Percentiles rank a stretch among this genome's conserved stretches.
These are phyloP conservation scores for Quercus berberidifolia DNA, from an alignment of 306 rosid genomes.

Conservation along the genomic window DNA sequence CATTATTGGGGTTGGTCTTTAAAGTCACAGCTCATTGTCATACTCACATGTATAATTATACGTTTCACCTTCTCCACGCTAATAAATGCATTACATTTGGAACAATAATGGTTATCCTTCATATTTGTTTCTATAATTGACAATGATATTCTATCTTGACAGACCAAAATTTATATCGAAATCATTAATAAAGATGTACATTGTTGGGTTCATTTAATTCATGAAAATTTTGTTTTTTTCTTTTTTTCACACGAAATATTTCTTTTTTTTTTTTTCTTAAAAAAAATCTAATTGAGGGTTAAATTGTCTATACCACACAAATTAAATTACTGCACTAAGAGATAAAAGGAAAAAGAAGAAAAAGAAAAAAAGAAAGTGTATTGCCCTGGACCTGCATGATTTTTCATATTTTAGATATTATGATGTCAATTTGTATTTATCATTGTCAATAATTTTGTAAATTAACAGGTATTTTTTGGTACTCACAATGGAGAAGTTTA, in stretches of 20 bases:
- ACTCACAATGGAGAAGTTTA: too few species aligned
- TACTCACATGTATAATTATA: slow-evolving; percentile 23
- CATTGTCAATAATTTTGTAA: background rate
- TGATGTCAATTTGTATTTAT: background rate
- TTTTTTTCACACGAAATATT: slow-evolving; percentile 22
- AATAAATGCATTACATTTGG: slow-evolving; percentile 50
- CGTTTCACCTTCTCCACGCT: slow-evolving; percentile 16
- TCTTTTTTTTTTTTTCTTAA: background rate
- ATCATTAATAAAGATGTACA: slow-evolving; percentile 35
- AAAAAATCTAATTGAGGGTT: background rate
- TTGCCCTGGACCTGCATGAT: background rate
- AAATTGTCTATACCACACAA: background rate
- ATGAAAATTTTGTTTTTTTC: slow-evolving; percentile 5
- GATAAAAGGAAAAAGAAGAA: background rate
- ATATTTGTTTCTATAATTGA: slow-evolving; percentile 39
- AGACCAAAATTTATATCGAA: slow-evolving; percentile 35
- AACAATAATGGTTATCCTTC: slow-evolving; percentile 33
- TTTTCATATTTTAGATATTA: background rate
- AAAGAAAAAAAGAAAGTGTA: too few species aligned
- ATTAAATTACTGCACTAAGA: background rate
- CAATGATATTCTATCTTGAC: slow-evolving; percentile 39
- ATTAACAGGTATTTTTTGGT: too few species aligned
- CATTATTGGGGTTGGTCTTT: slow-evolving; percentile 10
- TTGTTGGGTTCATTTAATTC: slow-evolving; percentile 53
- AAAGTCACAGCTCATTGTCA: slow-evolving; percentile 31